Base-by-base conservation (phyloP, 352 stramenopile species). In the Globisporangium yorkense region DNA sequence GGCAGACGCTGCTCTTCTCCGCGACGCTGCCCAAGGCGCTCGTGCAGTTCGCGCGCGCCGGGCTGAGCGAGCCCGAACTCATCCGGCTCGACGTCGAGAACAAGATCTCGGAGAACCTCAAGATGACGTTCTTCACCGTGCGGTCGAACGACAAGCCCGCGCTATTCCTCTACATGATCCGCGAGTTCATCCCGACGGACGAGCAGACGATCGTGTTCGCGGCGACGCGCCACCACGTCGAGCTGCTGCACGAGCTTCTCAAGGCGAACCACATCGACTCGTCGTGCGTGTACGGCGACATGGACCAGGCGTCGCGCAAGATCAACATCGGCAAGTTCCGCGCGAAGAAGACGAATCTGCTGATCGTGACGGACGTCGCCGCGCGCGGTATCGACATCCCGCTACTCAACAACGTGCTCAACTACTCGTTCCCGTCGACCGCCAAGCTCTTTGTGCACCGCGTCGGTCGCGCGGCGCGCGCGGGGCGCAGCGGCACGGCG, bases 151-250 rank as follows among this genome's bases (percentile, higher is more conserved):
- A 99, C 65, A 99, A 99, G 67, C 81, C 96, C 1, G 96, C 96
- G 16, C 82, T 98, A 13, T 88, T 99, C 51, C 65, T 99, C 41
- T 98, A 98, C 72, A 80, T 99, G 51, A 68, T 99, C 52, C 77
- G 90, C 41, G 89, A 99, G 53, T 95, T 99, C 57, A 85, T 98
- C 61, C 87, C 89, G 9, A 72, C 80, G 51, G 79, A 86, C 31
- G 81, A 98, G 35, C 86, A 99, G 59, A 99, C 96, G 16, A 97
- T 99, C 40, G 89, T 99, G 35, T 99, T 99, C 67, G 93, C 93
- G 4, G 97, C 97, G 7, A 99, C 97, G 29, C 78, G 95, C 21
- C 96, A 99, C 73, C 97, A 99, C 74, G 96, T 98, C 9, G 98
- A 99, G 73, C 98, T 99, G 57, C 63, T 99, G n/a, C 86, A 97